These are phyloP conservation scores for Podospora australis DNA, from an alignment of 495 filamentous ascomycete species.

Conservation along the genomic window DNA sequence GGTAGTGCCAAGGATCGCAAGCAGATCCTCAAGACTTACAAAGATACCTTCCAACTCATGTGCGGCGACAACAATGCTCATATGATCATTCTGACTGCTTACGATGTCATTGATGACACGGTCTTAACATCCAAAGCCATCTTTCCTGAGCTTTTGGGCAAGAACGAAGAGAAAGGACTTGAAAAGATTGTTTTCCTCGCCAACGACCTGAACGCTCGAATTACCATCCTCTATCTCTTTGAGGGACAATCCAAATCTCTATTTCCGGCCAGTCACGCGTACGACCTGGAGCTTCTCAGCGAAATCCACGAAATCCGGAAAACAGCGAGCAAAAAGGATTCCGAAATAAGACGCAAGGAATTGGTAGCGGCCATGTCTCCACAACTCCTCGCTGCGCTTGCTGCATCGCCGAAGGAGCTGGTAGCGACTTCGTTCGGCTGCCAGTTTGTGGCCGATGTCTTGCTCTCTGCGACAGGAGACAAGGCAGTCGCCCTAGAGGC, in stretches of 20 bases:
- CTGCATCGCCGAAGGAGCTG: slow-evolving; percentile 57
- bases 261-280: slow-evolving; percentile 51
- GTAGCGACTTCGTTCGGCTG: slow-evolving; percentile 73
- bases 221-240: slow-evolving; percentile 78
- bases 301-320: slow-evolving; percentile 70
- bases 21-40: slow-evolving; percentile 75
- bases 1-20: slow-evolving; percentile 90
- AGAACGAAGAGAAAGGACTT: slow-evolving; percentile 50
- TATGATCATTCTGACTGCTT: slow-evolving; percentile 71
- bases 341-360: slow-evolving; percentile 66
- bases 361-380: slow-evolving; percentile 62
- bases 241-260: slow-evolving; percentile 64
- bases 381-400: slow-evolving; percentile 63
- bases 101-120: slow-evolving; percentile 91
- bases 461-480: slow-evolving; percentile 69
- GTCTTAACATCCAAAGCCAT: slow-evolving; percentile 79
- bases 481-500: slow-evolving; percentile 63
- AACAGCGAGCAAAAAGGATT: slow-evolving; percentile 85
- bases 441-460: slow-evolving; percentile 75
- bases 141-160: slow-evolving; percentile 72
- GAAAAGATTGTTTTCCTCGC: slow-evolving; percentile 58
- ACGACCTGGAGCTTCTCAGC: slow-evolving; percentile 57
- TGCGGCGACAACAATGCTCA: slow-evolving; percentile 73
- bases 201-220: slow-evolving; percentile 65
- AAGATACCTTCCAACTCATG: slow-evolving; percentile 76